Base-by-base conservation (phyloP, 768 basidiomycete genomes). In the Holtermanniella nyarrowii region DNA sequence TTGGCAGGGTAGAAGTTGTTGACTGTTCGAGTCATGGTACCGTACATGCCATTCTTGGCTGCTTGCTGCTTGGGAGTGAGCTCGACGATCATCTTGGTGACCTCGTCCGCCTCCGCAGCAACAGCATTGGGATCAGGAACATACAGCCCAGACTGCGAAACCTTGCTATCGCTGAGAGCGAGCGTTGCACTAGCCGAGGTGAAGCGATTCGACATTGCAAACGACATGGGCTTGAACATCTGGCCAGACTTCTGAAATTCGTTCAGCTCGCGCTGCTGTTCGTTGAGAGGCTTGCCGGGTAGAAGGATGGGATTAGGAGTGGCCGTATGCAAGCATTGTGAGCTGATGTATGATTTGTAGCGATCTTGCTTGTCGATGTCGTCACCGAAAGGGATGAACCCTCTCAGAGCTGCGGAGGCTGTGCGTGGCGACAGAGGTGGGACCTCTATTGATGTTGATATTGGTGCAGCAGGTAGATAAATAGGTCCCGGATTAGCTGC, bases 171-270 rank as follows among this genome's bases (percentile, higher is more conserved):
- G 1, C 59, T 54, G 1, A 55, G 56, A 11, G 68, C 65, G 5
- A 66, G 45, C 4, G 58, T 72, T 13, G 82, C 76, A 0, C 79
- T 78, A 0, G 87, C 86, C 51, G 80, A 84, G 4, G 85, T 88
- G 71, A 97, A 97, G n/a, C 93, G 79, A 20, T 82, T 84, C 0
- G 89, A 88, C 87, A 97, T 96, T 14, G 88, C 87, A 2, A 85
- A 87, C 0, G 82, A 80, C 58, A 91, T 80, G 0, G 95, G 95
- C 61, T 88, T 88, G 75, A 96, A 97, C 24, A 97, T 79, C 22
- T 78, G 73, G 0, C 93, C 93, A 0, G 88, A 78, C 66, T 89
- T 87, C 1, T 86, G 80, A 57, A 88, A 96, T 60, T 93, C 88
- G 40, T 76, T 76, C 25, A 93, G 73, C 69, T 99, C 95, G 57